Evolutionary conservation across 2,329 filamentous ascomycete species (phyloP), one percentile per base, ranked within the genome.

Genomic region (Fusarium sp.): DNA sequence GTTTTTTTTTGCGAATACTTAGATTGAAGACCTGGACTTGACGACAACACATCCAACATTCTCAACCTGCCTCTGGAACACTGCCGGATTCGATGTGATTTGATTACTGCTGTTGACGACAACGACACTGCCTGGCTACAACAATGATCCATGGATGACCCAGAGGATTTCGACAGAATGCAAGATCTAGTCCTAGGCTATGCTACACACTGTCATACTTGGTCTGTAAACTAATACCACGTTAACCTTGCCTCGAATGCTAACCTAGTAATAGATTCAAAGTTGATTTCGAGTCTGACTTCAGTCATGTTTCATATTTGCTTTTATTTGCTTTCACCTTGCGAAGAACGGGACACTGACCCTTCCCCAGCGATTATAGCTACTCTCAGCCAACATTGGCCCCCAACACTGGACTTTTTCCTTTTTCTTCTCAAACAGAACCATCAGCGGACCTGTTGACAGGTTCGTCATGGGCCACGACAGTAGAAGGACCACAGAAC

Each of bases 401-500:
- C 78, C 81, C 86, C 78, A 83, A 79, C 81, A 79, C 82, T 74
- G 85, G 85, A 81, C 85, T 88, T 80, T 88, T 88, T 86, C 84
- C 87, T 83, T 88, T 86, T 82, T 85, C 85, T 82, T 85, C 86
- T 86, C 87, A 89, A 79, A 87, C 87, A 86, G 88, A 86, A 87
- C 86, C 87, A 84, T 83, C 86, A 80, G 76, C 86, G 79, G 87
- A 88, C 85, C 85, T 87, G 80, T 83, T 88, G 68, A 81, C 81
- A 77, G 84, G 86, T 83, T 84, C 86, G 79, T 83, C 86, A 78
- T 90, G 88, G 88, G 87, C 86, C 76, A 79, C 85, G 79, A 82
- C 86, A 84, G 83, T 83, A 84, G 88, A 90, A 86, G 87, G 87
- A 78, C 78, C 86, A 87, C 88, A 89, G 86, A 88, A 87, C 86